Evolutionary conservation across 2,329 filamentous ascomycete genomes (phyloP).

Genomic region (Phaeosphaeriaceae sp.): DNA sequence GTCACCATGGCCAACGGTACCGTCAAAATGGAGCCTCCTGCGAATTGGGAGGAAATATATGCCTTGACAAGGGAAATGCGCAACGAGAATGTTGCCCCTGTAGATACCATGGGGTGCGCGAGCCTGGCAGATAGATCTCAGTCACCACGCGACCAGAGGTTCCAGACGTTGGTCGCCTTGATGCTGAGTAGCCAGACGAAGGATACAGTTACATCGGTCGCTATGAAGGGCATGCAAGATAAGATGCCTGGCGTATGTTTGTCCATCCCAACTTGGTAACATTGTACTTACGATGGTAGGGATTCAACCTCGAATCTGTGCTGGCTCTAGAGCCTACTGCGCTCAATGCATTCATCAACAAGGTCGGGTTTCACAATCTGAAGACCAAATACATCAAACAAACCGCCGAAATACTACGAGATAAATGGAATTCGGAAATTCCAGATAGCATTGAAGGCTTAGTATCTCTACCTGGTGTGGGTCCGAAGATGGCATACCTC

Average conservation of each 20-base stretch:
- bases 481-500: slow-evolving; percentile 93
- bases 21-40: slow-evolving; percentile 66
- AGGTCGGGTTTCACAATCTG: slow-evolving; percentile 93
- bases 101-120: slow-evolving; percentile 98
- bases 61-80: slow-evolving; percentile 77
- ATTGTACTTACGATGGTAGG: slow-evolving; percentile 27
- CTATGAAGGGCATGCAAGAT: slow-evolving; percentile 78
- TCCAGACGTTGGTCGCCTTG: slow-evolving; percentile 84
- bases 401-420: slow-evolving; percentile 73
- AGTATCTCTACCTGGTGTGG: slow-evolving; percentile 80
- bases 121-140: slow-evolving; percentile 66
- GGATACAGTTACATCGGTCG: slow-evolving; percentile 85
- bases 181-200: slow-evolving; percentile 96
- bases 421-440: slow-evolving; percentile 76
- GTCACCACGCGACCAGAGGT: slow-evolving; percentile 67
- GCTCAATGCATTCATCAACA: slow-evolving; percentile 77
- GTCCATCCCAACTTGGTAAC: neutral
- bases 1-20: slow-evolving; percentile 33
- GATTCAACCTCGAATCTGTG: slow-evolving; percentile 77
- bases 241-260: slow-evolving; percentile 64
- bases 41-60: slow-evolving; percentile 87
- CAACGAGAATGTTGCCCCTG: slow-evolving; percentile 74
- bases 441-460: slow-evolving; percentile 78
- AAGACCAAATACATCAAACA: slow-evolving; percentile 86
- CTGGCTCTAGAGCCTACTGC: slow-evolving; percentile 70